Evolutionary conservation across 192 early-diverging fungal species (phyloP).

Genomic region (Mortierella claussenii): DNA sequence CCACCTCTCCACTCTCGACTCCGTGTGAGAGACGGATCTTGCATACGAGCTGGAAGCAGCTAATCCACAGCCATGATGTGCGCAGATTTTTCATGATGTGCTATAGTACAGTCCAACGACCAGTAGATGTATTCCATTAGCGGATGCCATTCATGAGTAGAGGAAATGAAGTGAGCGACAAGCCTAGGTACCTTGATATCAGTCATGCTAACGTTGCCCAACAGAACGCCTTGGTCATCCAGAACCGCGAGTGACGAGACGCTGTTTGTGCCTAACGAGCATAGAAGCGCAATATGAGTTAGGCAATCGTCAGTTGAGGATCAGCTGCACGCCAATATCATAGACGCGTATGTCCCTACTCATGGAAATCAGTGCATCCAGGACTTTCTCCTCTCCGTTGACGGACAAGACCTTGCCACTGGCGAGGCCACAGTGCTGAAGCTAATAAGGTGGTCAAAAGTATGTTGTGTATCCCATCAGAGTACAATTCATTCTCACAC

Average conservation of each 20-base stretch:
- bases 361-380: constrained; percentile 44
- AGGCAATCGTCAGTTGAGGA: too few relatives aligned
- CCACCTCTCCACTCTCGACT: constrained; percentile 44
- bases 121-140: not conserved
- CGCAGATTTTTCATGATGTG: constrained; percentile 51
- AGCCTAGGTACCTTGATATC: constrained; percentile 76
- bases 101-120: constrained; percentile 12
- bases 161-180: too few relatives aligned
- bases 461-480: too few relatives aligned
- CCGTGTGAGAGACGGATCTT: constrained; percentile 43
- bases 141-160: too few relatives aligned
- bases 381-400: constrained; percentile 41
- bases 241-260: constrained; percentile 74
- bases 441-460: too few relatives aligned
- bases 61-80: constrained; percentile 49
- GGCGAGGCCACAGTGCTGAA: constrained; percentile 35
- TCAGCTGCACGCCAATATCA: too few relatives aligned
- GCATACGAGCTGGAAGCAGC: constrained; percentile 47
- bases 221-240: constrained; percentile 60
- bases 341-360: too few relatives aligned
- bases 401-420: constrained; percentile 33
- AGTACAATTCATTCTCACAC: too few relatives aligned
- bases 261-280: constrained; percentile 65
- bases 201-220: constrained; percentile 76
- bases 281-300: too few relatives aligned